Evolutionary conservation across 345 rosid species (phyloP), one percentile per base, ranked within the genome.

Genomic region (Psidium friedrichsthalianum): DNA sequence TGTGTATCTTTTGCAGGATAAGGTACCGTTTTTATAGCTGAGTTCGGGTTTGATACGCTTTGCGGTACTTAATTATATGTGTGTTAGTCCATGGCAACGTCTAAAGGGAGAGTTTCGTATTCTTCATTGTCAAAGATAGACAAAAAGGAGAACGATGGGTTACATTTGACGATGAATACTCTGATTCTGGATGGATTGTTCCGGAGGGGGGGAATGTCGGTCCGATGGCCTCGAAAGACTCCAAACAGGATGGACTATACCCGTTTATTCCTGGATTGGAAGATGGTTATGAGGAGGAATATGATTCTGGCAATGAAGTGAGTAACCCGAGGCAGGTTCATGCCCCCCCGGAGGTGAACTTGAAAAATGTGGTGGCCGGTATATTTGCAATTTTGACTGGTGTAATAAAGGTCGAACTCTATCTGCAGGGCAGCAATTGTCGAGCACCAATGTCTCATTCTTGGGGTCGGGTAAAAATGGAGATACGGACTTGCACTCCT

Each of bases 321-420:
- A 51, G 82, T 55, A 76, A 64, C 29, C 56, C 89, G 8, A 54
- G 82, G 40, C 89, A 69, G 78, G 84, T 16, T 84, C 83, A 56
- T 55, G 82, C 27, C 59, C 85, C 87, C 54, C 98, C 98, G 3
- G 98, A 94, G 89, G 98, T 96, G 6, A 96, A 95, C 89, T 89
- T 96, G 93, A 96, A 93, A 87, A 96, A 97, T 90, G 96, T 97
- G 40, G 82, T 96, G 83, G 85, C 84, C 51, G 99, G 99, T 83
- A 84, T 97, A 85, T 69, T 96, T 86, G 97, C 99, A 9, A 96
- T 97, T 74, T 86, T 97, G 84, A 96, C 95, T 1, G 99, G 40
- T 85, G 64, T 81, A 94, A 94, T 88, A 94, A 94, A 89, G 84
- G 53, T 85, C 83, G 85, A 5, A 51, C 51, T 14, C 74, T 52